Conservation (phyloP, 1,284 basidiomycete species). For the Apiotrichum sp. region DNA sequence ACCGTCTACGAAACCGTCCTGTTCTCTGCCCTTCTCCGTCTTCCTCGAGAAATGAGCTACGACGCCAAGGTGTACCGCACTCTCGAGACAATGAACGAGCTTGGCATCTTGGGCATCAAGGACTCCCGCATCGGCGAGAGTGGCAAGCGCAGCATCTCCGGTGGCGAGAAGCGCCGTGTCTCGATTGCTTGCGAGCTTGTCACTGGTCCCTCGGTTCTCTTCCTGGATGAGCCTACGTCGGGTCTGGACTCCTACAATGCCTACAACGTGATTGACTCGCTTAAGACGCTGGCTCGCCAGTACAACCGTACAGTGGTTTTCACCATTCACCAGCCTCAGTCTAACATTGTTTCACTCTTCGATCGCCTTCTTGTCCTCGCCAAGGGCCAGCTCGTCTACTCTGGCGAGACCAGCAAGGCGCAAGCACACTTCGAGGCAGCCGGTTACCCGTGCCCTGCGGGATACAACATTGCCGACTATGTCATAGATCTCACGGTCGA, state of each 20-base stretch:
- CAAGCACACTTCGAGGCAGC: slow-evolving; percentile 73
- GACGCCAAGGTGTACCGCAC: slow-evolving; percentile 91
- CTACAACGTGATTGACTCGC: slow-evolving; percentile 82
- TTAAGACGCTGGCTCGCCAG: slow-evolving; percentile 75
- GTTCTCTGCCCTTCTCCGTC: slow-evolving; percentile 79
- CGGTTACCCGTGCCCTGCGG: slow-evolving; percentile 80
- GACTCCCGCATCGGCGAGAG: slow-evolving; percentile 82
- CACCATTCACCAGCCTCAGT: slow-evolving; percentile 97
- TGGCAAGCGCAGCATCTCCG: slow-evolving; percentile 75
- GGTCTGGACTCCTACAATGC: slow-evolving; percentile 94
- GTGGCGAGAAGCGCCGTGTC: slow-evolving; percentile 91
- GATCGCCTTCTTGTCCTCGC: slow-evolving; percentile 85
- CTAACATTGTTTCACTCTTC: slow-evolving; percentile 92
- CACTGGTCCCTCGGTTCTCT: slow-evolving; percentile 88
- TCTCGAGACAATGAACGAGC: slow-evolving; percentile 89
- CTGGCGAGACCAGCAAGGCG: slow-evolving; percentile 66
- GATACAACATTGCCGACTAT: slow-evolving; percentile 95
- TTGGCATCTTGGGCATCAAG: slow-evolving; percentile 87
- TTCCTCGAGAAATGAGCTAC: slow-evolving; percentile 89
- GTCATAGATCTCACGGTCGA: slow-evolving; percentile 86
- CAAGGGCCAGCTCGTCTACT: slow-evolving; percentile 74
- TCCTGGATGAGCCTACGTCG: slow-evolving; percentile 94
- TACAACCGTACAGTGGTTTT: slow-evolving; percentile 88
- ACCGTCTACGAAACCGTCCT: slow-evolving; percentile 97
- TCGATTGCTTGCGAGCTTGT: slow-evolving; percentile 98